phyloP scores from a whole-genome alignment of 208 protist genomes.

The Crithidia sp. region DNA sequence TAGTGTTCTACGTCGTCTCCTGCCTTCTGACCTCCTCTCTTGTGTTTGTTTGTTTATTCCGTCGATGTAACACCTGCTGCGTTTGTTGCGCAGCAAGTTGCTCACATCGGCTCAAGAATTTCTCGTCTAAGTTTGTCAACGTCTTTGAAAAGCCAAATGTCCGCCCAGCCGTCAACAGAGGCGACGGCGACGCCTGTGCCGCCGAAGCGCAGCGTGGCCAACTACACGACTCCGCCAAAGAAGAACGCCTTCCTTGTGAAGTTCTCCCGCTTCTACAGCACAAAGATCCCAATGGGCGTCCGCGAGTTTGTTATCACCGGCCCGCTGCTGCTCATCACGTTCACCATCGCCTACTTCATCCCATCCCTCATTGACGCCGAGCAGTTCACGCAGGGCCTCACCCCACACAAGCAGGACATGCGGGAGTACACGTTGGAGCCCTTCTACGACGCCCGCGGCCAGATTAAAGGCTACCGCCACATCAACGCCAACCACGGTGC shows the following conservation, averaged over 20 bases:
- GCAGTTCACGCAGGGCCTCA: conserved; percentile 74
- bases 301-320: conserved; percentile 86
- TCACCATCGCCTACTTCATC: conserved; percentile 75
- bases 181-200: background rate
- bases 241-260: conserved; percentile 77
- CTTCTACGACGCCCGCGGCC: conserved; percentile 75
- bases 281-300: conserved; percentile 81
- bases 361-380: conserved; percentile 64
- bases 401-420: conserved; percentile 76
- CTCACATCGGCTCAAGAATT: too few relatives aligned
- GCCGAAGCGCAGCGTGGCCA: conserved; percentile 57
- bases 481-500: conserved; percentile 39
- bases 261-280: conserved; percentile 76
- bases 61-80: too few relatives aligned
- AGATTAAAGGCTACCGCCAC: conserved; percentile 77
- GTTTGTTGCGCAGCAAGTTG: too few relatives aligned
- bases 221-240: conserved; percentile 67
- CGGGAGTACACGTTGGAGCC: conserved; percentile 77
- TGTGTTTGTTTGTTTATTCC: too few relatives aligned
- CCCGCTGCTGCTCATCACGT: conserved; percentile 64
- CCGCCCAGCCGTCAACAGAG: background rate
- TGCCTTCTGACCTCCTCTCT: too few relatives aligned
- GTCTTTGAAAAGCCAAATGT: too few relatives aligned
- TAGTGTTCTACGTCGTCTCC: too few relatives aligned
- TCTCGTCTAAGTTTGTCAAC: too few relatives aligned